Conservation (phyloP, 23 red algal genomes). For the Agarophyton chilense region DNA sequence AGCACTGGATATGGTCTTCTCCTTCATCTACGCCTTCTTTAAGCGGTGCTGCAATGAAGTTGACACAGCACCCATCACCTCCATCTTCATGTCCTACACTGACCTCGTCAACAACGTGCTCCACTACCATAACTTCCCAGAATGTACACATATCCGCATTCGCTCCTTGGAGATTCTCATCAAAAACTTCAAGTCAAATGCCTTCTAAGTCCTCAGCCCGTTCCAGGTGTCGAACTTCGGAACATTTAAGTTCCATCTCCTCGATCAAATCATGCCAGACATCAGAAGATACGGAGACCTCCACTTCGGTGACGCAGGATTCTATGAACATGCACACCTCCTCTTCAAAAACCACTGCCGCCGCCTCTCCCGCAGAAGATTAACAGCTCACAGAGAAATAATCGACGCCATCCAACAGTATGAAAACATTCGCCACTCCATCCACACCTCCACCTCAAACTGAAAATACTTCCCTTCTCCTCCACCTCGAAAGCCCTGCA, state of each 20-base stretch:
- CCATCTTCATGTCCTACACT: neutral
- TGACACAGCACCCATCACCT: neutral
- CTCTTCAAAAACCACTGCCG: neutral
- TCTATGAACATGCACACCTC: neutral
- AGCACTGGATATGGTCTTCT: too few relatives aligned
- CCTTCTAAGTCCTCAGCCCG: neutral
- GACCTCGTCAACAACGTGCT: neutral
- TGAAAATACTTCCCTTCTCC: too few relatives aligned
- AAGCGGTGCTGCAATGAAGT: neutral
- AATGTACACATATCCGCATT: neutral
- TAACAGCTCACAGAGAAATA: neutral
- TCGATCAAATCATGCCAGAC: neutral
- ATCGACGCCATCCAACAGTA: too few relatives aligned
- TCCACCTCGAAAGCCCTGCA: too few relatives aligned
- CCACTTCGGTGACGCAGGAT: neutral
- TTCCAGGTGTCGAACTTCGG: neutral
- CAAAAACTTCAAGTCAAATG: neutral
- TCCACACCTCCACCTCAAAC: too few relatives aligned
- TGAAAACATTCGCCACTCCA: too few relatives aligned
- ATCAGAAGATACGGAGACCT: neutral
- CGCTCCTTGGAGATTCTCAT: neutral
- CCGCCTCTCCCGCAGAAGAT: neutral
- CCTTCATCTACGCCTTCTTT: slow-evolving; percentile 21
- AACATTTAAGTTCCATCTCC: neutral
- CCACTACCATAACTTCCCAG: neutral